Evolutionary conservation across 768 basidiomycete genomes (phyloP).

Genomic region (Tricholoma sp.): DNA sequence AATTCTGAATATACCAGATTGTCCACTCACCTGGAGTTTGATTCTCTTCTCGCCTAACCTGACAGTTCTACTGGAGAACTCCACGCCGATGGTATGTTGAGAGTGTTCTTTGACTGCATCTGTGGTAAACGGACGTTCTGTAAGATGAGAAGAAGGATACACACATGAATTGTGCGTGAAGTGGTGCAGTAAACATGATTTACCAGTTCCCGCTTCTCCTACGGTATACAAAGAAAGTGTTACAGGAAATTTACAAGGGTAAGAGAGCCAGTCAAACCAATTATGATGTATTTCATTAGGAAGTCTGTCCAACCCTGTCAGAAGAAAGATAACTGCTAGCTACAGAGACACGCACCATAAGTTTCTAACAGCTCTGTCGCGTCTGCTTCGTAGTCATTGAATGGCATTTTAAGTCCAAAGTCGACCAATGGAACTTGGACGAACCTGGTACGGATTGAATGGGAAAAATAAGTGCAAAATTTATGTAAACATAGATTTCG

Average conservation of each 20-base stretch:
- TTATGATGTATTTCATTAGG: slow-evolving; percentile 97
- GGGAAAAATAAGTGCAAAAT: too few species aligned
- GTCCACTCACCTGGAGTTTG: slow-evolving; percentile 76
- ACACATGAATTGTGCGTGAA: slow-evolving; percentile 94
- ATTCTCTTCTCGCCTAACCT: slow-evolving; percentile 92
- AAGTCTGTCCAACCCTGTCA: slow-evolving; percentile 60
- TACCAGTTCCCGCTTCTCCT: slow-evolving; percentile 97
- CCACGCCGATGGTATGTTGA: slow-evolving; percentile 97
- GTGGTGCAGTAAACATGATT: slow-evolving; percentile 94
- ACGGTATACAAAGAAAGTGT: slow-evolving; percentile 3
- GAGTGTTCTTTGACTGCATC: slow-evolving; percentile 89
- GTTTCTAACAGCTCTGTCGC: slow-evolving; percentile 93
- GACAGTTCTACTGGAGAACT: slow-evolving; percentile 93
- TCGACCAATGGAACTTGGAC: too few species aligned
- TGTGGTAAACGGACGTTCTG: slow-evolving; percentile 3
- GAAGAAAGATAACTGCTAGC: slow-evolving; percentile 4
- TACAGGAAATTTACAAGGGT: slow-evolving; percentile 4
- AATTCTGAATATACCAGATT: not conserved
- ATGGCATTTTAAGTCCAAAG: too few species aligned
- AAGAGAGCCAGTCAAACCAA: slow-evolving; percentile 50
- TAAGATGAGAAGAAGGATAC: slow-evolving; percentile 26
- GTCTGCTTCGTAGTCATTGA: slow-evolving; percentile 68
- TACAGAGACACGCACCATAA: slow-evolving; percentile 56
- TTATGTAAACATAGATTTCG: too few species aligned
- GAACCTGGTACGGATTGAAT: too few species aligned